Evolutionary conservation across 2,329 filamentous ascomycete species (phyloP).

Genomic region (Hypoxylon sp.): DNA sequence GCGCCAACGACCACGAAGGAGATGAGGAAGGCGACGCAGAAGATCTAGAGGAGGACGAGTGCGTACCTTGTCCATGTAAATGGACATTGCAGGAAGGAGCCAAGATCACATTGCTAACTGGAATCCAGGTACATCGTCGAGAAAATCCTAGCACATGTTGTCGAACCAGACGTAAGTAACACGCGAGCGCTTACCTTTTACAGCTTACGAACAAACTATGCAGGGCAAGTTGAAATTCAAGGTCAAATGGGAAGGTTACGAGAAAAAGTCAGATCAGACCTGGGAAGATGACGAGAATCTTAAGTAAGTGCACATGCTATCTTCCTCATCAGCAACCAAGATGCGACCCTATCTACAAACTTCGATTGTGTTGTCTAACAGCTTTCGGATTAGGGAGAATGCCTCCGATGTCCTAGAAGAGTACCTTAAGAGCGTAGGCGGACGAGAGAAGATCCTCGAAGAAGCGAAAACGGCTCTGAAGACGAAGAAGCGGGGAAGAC

Average conservation of each 20-base stretch:
- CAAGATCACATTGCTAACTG: slow-evolving; percentile 24
- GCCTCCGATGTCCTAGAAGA: slow-evolving; percentile 73
- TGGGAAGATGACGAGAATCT: slow-evolving; percentile 86
- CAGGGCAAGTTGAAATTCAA: slow-evolving; percentile 72
- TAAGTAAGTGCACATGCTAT: slow-evolving; percentile 58
- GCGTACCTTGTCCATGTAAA: slow-evolving; percentile 24
- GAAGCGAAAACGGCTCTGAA: slow-evolving; percentile 65
- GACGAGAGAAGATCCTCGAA: slow-evolving; percentile 69
- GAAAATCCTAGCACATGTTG: slow-evolving; percentile 76
- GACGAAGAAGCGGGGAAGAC: slow-evolving; percentile 71
- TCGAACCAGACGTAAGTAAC: slow-evolving; percentile 67
- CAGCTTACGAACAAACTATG: slow-evolving; percentile 17
- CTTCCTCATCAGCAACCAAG: slow-evolving; percentile 8
- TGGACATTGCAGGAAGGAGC: neutral
- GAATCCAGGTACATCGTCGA: slow-evolving; percentile 78
- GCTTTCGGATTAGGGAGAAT: slow-evolving; percentile 62
- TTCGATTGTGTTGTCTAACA: neutral
- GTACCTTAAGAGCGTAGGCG: slow-evolving; percentile 76
- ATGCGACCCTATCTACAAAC: neutral
- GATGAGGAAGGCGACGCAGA: slow-evolving; percentile 57
- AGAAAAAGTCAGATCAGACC: slow-evolving; percentile 77
- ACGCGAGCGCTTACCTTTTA: slow-evolving; percentile 3
- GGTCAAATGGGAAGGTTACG: slow-evolving; percentile 87
- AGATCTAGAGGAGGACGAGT: slow-evolving; percentile 53
- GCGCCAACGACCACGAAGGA: slow-evolving; percentile 50